Evolutionary conservation across 2,329 filamentous ascomycete species (phyloP), one percentile per base, ranked within the genome.

Genomic region (Rhynchosporium agropyri): DNA sequence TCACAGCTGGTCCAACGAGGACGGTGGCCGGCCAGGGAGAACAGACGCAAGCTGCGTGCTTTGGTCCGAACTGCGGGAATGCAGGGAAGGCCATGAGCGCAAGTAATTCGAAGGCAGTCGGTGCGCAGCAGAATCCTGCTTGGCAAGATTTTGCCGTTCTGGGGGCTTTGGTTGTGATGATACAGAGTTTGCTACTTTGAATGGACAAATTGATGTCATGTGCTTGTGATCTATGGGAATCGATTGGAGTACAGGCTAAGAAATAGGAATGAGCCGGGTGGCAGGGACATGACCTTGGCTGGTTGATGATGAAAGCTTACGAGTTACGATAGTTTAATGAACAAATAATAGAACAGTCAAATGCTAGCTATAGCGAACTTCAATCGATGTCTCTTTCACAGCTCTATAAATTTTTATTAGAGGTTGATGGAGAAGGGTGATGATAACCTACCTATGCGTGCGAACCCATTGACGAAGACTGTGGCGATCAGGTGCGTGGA

Each of bases 1-100:
- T 79, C 60, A 79, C 67, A 1, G 54, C 33, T 29, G 65, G 66
- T 10, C 45, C 58, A 43, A 60, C 63, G 6, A 40, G 40, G 3
- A 59, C 58, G n/a, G 50, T 61, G 33, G 43, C 64, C 9, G 62
- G 57, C 3, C 50, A 54, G 7, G 50, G 36, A 31, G 50, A 57
- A 12, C 49, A 61, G 26, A 48, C 61, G 15, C 42, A 58, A n/a
- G 54, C 9, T 40, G 46, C 57, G 13, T 67, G 60, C 33, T 68
- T 67, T 12, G 66, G 63, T 31, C 28, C 46, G 4, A 65, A 63
- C 45, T 68, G 66, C 58, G 68, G 62, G 10, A 36, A 51, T n/a
- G 59, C 61, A 38, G 67, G 65, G n/a, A 71, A 71, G 43, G 49
- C 68, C 12, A 38, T 67, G 40, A 64, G 65, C 9, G 68, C 65